Evolutionary conservation across 371 early-diverging fungal species (phyloP), one percentile per base, ranked within the genome.

Genomic region (Mucor plumbeus): DNA sequence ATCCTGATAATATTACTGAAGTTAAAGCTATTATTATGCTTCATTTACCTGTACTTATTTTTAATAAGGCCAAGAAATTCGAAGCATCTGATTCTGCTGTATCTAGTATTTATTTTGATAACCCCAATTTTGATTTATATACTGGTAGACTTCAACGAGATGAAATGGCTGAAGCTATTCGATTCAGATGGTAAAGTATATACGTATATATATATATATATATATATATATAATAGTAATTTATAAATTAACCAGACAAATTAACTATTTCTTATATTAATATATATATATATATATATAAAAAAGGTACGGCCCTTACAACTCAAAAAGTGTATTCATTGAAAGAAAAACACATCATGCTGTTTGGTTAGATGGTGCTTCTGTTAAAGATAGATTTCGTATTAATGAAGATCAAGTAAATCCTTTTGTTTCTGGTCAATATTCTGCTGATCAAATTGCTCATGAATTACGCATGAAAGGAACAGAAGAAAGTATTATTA

Each of bases 331-430:
- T 47, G 92, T 98, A 36, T 99, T 96, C 84, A 88, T 98, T 48
- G 99, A 99, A 84, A 90, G 98, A 60, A 99, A 99, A 82, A 97
- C 95, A 2, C 99, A 99, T 76, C 93, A 92, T 61, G 71, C 97
- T 75, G 93, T 93, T 64, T 97, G 97, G 97, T 91, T 96, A 35
- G 94, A 97, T 57, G 97, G 97, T 64, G 90, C 89, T 65, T 91
- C 91, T 61, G 95, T 74, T 34, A 81, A 77, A 67, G 82, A 83
- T 59, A 73, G 83, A 0, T 83, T 83, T 69, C 74, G 76, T 55
- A 64, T 83, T 34, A 79, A 81, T 56, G 74, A 79, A 43, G 70
- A 77, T 57, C 64, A 79, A 59, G 77, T 81, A 1, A 76, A 76
- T 53, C 59, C 66, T 19, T 65, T 75, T 65, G 56, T 81, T 9